Evolutionary conservation across 495 filamentous ascomycete genomes (phyloP), one percentile per base, ranked within the genome.

Genomic region (Amphirosellinia nigrospora): DNA sequence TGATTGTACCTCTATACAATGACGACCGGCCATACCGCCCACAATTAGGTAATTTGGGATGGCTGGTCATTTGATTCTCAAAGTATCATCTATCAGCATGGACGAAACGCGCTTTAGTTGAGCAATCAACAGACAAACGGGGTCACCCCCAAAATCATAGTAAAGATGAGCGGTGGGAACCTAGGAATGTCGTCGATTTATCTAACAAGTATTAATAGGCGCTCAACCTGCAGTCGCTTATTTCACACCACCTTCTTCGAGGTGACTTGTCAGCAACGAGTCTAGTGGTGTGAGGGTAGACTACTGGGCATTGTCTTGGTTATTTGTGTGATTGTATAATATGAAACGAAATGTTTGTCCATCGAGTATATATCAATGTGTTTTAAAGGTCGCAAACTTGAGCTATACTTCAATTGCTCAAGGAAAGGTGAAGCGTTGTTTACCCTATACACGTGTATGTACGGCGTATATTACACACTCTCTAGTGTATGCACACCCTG

Each of bases 251-350:
- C 4, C n/a, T 21, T 48, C 45, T 9, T n/a, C n/a, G n/a, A 23
- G 23, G 45, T 26, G 23, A 26, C 21, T 53, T 30, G 50, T 15
- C 26, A 30, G 26, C 5, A 28, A 4, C 16, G 26, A 30, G 26
- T 30, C 23, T 53, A 5, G 26, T 28, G 13, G 26, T 16, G 28
- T 26, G 30, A 28, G 26, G 15, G 26, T 53, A 53, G 36, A 58
- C 5, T 36, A 36, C n/a, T n/a, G n/a, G n/a, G n/a, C n/a, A n/a
- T 19, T 36, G 46, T 28, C 1, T 52, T 8, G 15, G 28, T 52
- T 52, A 19, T 46, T 53, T 30, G 26, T 53, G 26, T 53, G 50
- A 53, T 53, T 30, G 13, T 53, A 53, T 53, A 53, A 53, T 53
- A 53, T 4, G 16, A 26, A 53, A 53, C 23, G 50, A 53, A 53